Conservation (phyloP, 306 rosid species). For the Lathyrus oleraceus region DNA sequence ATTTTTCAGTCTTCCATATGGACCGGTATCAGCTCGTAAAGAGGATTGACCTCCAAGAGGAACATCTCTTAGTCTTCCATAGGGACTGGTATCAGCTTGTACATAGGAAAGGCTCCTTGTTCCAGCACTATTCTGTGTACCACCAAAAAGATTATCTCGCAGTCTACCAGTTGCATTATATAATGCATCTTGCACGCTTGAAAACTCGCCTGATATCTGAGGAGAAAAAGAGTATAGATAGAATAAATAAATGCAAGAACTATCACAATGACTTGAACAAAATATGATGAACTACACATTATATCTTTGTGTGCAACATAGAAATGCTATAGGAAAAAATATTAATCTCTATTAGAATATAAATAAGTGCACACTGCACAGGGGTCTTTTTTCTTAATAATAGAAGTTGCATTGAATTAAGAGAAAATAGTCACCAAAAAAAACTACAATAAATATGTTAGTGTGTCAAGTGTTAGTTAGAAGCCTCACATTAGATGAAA, state of each 20-base stretch:
- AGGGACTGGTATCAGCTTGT: conserved; percentile 52
- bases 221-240: conserved; percentile 23
- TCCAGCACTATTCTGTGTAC: conserved; percentile 57
- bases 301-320: conserved; percentile 10
- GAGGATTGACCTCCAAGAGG: conserved; percentile 2
- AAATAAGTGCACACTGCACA: conserved; percentile 1
- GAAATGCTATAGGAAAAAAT: conserved; percentile 14
- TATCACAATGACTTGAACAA: conserved; percentile 19
- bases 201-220: conserved; percentile 88
- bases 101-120: conserved; percentile 55
- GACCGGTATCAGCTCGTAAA: not conserved
- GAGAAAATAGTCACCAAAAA: not conserved
- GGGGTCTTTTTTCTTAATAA: not conserved
- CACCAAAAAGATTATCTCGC: conserved; percentile 76
- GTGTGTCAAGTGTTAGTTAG: not conserved
- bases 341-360: not conserved
- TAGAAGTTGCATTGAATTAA: not conserved
- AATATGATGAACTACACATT: conserved; percentile 15
- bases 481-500: not conserved
- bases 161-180: conserved; percentile 89
- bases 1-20: not conserved
- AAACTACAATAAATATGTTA: not conserved
- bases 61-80: conserved; percentile 47
- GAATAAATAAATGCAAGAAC: not conserved
- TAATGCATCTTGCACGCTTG: conserved; percentile 93